Conservation (phyloP, 768 basidiomycete species). For the Boletus tylopilopsis region DNA sequence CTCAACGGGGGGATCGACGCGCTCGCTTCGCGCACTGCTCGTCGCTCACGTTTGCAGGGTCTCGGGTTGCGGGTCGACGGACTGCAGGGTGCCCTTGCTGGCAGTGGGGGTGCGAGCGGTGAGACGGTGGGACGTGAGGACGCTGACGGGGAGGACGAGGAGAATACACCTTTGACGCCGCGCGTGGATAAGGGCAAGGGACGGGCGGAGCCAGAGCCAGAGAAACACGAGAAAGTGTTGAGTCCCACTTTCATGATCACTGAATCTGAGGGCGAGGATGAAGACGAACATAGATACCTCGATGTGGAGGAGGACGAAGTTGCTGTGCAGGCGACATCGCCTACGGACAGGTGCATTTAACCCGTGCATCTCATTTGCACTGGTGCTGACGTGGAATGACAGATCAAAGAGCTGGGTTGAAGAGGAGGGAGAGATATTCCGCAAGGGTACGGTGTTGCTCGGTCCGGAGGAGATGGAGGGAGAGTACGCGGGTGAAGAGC, state of each 20-base stretch:
- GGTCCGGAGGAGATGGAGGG: slow-evolving; percentile 86
- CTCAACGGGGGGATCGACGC: slow-evolving; percentile 55
- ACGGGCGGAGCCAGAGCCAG: slow-evolving; percentile 63
- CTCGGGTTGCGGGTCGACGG: slow-evolving; percentile 40
- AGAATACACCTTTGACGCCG: slow-evolving; percentile 49
- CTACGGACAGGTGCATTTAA: slow-evolving; percentile 44
- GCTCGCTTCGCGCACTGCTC: slow-evolving; percentile 36
- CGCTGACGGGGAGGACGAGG: slow-evolving; percentile 25
- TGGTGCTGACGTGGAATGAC: neutral
- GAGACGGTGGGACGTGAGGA: slow-evolving; percentile 11
- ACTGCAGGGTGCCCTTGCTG: slow-evolving; percentile 20
- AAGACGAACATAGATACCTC: slow-evolving; percentile 34
- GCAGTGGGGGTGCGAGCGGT: slow-evolving; percentile 24
- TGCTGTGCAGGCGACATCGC: slow-evolving; percentile 29
- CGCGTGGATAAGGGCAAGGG: slow-evolving; percentile 77
- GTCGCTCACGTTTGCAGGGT: slow-evolving; percentile 41
- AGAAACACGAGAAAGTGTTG: slow-evolving; percentile 66
- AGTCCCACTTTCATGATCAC: slow-evolving; percentile 58
- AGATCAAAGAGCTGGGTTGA: slow-evolving; percentile 81
- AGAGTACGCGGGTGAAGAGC: slow-evolving; percentile 84
- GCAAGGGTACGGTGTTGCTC: slow-evolving; percentile 79
- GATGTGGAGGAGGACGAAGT: slow-evolving; percentile 33
- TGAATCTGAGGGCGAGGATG: slow-evolving; percentile 52
- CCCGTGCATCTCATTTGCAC: neutral
- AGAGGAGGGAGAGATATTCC: slow-evolving; percentile 96